A percentile compares a stretch with the other conserved stretches of the same genome.
Evolutionary conservation across 2,329 filamentous ascomycete genomes (phyloP).

Genomic region (Neurospora sp.): DNA sequence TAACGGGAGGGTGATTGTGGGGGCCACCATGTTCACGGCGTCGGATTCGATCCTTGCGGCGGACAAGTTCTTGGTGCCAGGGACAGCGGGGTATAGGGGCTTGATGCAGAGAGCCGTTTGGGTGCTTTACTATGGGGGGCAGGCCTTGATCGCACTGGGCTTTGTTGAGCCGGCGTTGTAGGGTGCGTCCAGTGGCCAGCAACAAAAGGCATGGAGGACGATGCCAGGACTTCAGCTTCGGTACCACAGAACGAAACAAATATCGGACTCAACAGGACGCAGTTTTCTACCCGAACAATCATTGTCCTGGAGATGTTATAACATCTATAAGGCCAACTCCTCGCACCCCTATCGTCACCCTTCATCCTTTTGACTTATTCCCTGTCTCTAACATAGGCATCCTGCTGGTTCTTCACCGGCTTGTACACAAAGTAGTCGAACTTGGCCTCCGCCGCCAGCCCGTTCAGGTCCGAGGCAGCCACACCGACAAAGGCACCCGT

Average conservation of each 20-base stretch:
- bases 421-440: conserved; percentile 45
- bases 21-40: conserved; percentile 23
- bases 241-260: not conserved
- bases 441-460: conserved; percentile 32
- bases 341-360: not conserved
- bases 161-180: not conserved
- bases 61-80: conserved; percentile 23
- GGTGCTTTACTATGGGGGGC: conserved; percentile 26
- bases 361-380: not conserved
- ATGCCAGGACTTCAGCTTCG: not conserved
- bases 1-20: conserved; percentile 16
- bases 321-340: not conserved
- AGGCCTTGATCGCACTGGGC: conserved; percentile 22
- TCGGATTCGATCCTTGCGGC: conserved; percentile 25
- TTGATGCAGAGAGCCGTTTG: conserved; percentile 27
- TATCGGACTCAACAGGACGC: not conserved
- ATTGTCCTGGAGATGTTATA: not conserved
- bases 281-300: not conserved
- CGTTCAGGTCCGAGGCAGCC: conserved; percentile 46
- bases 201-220: not conserved
- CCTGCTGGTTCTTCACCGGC: conserved; percentile 34
- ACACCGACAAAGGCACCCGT: conserved; percentile 51
- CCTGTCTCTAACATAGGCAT: conserved; percentile 31
- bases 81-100: conserved; percentile 11
- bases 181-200: conserved; percentile 1